Evolutionary conservation across 1,284 basidiomycete genomes (phyloP).

Genomic region (Sphagnurus paluster): DNA sequence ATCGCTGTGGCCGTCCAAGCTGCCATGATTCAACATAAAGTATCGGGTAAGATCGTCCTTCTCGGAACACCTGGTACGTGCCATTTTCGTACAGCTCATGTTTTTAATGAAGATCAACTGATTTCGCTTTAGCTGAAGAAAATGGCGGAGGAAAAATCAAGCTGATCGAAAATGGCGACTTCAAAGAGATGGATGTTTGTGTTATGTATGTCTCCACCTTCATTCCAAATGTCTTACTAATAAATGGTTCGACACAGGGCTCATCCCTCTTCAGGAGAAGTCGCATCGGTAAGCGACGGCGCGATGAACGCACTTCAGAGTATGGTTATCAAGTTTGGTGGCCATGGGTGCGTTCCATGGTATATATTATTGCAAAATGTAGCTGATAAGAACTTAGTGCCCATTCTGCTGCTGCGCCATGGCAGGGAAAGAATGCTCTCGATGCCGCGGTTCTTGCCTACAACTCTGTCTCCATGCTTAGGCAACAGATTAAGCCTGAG

Average conservation of each 20-base stretch:
- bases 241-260: slow-evolving; percentile 44
- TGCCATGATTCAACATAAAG: slow-evolving; percentile 62
- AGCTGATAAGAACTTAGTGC: slow-evolving; percentile 42
- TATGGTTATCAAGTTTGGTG: slow-evolving; percentile 65
- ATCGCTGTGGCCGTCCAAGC: slow-evolving; percentile 72
- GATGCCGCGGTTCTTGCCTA: slow-evolving; percentile 86
- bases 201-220: slow-evolving; percentile 54
- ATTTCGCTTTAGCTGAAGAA: slow-evolving; percentile 85
- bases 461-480: slow-evolving; percentile 67
- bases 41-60: slow-evolving; percentile 74
- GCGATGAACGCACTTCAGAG: slow-evolving; percentile 58
- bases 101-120: slow-evolving; percentile 1
- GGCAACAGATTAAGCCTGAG: slow-evolving; percentile 69
- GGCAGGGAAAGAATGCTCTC: slow-evolving; percentile 80
- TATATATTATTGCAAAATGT: slow-evolving; percentile 2
- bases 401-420: slow-evolving; percentile 74
- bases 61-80: slow-evolving; percentile 79
- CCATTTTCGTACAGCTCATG: not conserved
- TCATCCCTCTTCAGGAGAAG: slow-evolving; percentile 57
- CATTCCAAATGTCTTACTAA: slow-evolving; percentile 10
- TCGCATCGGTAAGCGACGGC: slow-evolving; percentile 46
- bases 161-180: slow-evolving; percentile 72
- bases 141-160: slow-evolving; percentile 76
- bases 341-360: slow-evolving; percentile 53
- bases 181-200: slow-evolving; percentile 76